Percentiles rank a stretch among this genome's conserved stretches.
Evolutionary conservation across 257 asterid genomes (phyloP).

Genomic region (Galeopsis tetrahit): DNA sequence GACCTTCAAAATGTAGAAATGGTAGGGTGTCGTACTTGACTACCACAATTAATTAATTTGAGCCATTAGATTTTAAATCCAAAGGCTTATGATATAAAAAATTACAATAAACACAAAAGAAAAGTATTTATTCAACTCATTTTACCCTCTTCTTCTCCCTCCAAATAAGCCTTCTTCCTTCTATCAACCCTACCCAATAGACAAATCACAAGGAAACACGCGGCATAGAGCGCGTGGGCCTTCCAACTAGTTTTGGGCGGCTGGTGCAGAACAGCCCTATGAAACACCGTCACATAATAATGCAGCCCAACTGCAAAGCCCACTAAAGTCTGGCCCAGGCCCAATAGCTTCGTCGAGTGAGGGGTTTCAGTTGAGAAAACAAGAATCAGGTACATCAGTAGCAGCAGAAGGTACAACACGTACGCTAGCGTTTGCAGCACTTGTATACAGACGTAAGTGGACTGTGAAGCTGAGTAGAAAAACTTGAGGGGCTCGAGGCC

Average conservation of each 20-base stretch:
- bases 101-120: background rate
- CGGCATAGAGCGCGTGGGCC: constrained; percentile 73
- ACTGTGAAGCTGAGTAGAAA: constrained; percentile 82
- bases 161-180: constrained; percentile 80
- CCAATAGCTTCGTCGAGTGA: constrained; percentile 54
- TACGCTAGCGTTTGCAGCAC: constrained; percentile 70
- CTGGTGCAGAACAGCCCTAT: constrained; percentile 72
- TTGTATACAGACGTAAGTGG: constrained; percentile 82
- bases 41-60: too few species aligned
- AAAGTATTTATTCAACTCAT: constrained; percentile 40
- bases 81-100: background rate
- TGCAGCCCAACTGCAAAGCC: constrained; percentile 95
- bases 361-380: constrained; percentile 84
- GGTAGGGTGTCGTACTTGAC: too few species aligned
- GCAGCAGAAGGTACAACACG: constrained; percentile 83
- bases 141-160: constrained; percentile 81
- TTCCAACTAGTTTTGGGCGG: constrained; percentile 90
- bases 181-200: constrained; percentile 62
- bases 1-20: too few species aligned
- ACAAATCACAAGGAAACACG: constrained; percentile 80
- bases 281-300: constrained; percentile 86
- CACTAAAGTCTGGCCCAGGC: constrained; percentile 84
- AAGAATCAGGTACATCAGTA: constrained; percentile 76
- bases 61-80: too few species aligned
- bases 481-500: constrained; percentile 89